Percentiles rank a stretch among this genome's conserved stretches.
phyloP scores from a whole-genome alignment of 352 stramenopile genomes.

The Albugo candida region DNA sequence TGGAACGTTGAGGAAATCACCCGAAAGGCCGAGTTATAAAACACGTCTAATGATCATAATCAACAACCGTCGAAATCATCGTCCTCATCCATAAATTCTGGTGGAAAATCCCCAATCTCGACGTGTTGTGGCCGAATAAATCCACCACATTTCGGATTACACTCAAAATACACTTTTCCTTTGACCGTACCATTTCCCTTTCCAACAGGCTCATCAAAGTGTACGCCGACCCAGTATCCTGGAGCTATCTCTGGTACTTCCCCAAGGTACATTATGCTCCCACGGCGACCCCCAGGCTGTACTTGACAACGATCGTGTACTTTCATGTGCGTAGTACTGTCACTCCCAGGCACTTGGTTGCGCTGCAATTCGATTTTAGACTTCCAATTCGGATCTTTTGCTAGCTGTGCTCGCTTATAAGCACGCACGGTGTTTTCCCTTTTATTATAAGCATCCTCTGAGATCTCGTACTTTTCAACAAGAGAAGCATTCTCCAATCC shows the following conservation, averaged over 20 bases:
- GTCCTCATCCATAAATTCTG: slow-evolving; percentile 51
- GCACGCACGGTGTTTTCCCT: slow-evolving; percentile 92
- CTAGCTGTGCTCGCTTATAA: slow-evolving; percentile 90
- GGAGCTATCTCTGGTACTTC: slow-evolving; percentile 75
- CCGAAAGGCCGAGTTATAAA: slow-evolving; percentile 72
- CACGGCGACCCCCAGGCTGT: slow-evolving; percentile 84
- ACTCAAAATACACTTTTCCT: slow-evolving; percentile 85
- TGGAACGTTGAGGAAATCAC: slow-evolving; percentile 82
- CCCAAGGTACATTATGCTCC: slow-evolving; percentile 84
- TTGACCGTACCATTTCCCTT: slow-evolving; percentile 86
- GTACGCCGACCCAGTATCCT: slow-evolving; percentile 90
- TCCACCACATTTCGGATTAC: slow-evolving; percentile 76
- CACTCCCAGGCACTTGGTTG: slow-evolving; percentile 16
- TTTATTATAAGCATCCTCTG: slow-evolving; percentile 97
- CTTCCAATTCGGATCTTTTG: slow-evolving; percentile 91
- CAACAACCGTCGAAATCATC: slow-evolving; percentile 44
- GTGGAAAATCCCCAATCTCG: slow-evolving; percentile 82
- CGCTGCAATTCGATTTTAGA: slow-evolving; percentile 49
- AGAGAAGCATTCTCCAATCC: slow-evolving; percentile 93
- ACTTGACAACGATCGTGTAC: slow-evolving; percentile 95
- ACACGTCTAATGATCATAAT: slow-evolving; percentile 2
- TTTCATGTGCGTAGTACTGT: slow-evolving; percentile 66
- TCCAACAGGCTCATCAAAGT: slow-evolving; percentile 93
- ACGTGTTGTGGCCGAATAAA: slow-evolving; percentile 93
- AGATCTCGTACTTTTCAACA: slow-evolving; percentile 97